Conservation (phyloP, 139 green algal genomes). For the Chlamydomonas sp. region DNA sequence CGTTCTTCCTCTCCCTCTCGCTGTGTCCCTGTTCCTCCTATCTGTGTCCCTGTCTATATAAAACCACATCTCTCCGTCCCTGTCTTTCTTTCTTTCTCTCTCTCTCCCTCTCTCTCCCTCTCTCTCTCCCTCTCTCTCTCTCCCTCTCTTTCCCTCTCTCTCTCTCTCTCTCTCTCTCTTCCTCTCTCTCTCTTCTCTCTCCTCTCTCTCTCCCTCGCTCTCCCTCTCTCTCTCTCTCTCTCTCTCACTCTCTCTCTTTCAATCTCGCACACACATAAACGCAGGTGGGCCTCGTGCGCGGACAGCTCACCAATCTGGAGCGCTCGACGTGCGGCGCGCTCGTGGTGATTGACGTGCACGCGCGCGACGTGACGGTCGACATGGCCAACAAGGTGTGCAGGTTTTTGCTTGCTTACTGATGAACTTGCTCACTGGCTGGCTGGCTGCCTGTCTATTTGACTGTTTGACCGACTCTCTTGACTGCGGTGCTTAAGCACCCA, state of each 20-base stretch:
- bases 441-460: background rate
- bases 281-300: constrained; percentile 40
- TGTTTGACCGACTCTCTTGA: background rate
- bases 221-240: background rate
- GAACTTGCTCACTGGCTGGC: background rate
- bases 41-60: too few species aligned
- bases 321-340: constrained; percentile 51
- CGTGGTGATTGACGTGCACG: constrained; percentile 67
- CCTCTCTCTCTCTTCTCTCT: background rate
- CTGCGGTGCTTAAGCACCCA: background rate
- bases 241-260: too few species aligned
- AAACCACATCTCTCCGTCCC: too few species aligned
- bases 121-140: too few species aligned
- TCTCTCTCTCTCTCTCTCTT: constrained; percentile 10
- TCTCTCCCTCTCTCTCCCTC: too few species aligned
- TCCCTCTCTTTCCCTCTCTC: too few species aligned
- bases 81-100: too few species aligned
- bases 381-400: background rate
- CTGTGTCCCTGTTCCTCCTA: too few species aligned
- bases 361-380: constrained; percentile 34
- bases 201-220: too few species aligned
- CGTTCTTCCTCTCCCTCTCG: too few species aligned
- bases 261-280: too few species aligned
- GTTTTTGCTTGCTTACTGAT: constrained; percentile 1
- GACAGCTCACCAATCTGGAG: constrained; percentile 53